Evolutionary conservation across 2,329 filamentous ascomycete genomes (phyloP).

Genomic region (Plectosphaerella sp.): DNA sequence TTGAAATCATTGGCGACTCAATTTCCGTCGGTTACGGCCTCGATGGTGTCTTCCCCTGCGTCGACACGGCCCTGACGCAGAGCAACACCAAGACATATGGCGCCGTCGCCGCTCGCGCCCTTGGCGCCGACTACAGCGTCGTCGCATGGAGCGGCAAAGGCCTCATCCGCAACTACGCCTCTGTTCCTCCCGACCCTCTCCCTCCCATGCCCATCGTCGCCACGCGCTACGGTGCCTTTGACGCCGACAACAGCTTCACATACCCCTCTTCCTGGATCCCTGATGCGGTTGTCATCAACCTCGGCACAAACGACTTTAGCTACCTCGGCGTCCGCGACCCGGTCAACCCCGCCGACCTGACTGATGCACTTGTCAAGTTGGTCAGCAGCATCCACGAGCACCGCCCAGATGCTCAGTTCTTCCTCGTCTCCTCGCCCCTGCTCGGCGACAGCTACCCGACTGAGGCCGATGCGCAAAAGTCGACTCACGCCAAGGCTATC

Average conservation of each 20-base stretch:
- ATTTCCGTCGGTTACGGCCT: conserved; percentile 40
- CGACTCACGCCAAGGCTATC: conserved; percentile 27
- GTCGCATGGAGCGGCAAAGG: conserved; percentile 41
- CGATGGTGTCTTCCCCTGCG: conserved; percentile 32
- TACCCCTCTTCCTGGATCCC: conserved; percentile 23
- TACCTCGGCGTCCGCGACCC: conserved; percentile 24
- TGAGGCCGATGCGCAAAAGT: conserved; percentile 29
- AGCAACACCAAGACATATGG: conserved; percentile 36
- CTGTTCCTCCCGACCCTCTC: conserved; percentile 19
- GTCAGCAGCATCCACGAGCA: conserved; percentile 24
- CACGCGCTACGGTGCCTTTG: conserved; percentile 36
- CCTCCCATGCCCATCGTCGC: conserved; percentile 34
- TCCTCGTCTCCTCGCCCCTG: conserved; percentile 34
- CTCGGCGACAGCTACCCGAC: conserved; percentile 32
- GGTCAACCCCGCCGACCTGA: conserved; percentile 20
- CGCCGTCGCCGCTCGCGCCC: conserved; percentile 32
- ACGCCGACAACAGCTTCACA: conserved; percentile 28
- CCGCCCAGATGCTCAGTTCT: conserved; percentile 30
- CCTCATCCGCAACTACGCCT: conserved; percentile 31
- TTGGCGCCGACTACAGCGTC: conserved; percentile 35
- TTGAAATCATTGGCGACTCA: conserved; percentile 40
- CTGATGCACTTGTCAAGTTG: conserved; percentile 23
- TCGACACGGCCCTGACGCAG: conserved; percentile 30
- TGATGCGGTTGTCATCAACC: conserved; percentile 35
- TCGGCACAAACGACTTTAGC: conserved; percentile 38